Evolutionary conservation across 73 alveolate genomes (phyloP), one percentile per base, ranked within the genome.

Genomic region (Uronychia binucleata): DNA sequence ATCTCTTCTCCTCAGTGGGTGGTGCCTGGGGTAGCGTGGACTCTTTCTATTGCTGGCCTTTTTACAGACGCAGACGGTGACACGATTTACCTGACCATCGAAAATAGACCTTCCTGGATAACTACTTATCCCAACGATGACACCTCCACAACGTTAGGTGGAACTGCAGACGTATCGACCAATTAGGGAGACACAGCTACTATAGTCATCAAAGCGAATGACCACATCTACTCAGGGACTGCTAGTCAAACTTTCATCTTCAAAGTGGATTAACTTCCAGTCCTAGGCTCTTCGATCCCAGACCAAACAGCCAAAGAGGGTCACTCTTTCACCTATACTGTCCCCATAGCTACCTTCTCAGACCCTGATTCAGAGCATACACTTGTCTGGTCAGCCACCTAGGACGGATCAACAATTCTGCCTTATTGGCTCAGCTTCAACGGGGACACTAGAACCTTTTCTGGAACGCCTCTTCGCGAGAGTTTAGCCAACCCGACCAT

Each of bases 231-330:
- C 5, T 46, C 67, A 11, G 19, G n/a, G n/a, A 46, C 67, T 46
- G 58, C 58, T 13, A 13, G 1, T 25, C 27, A 25, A 75, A 28
- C 58, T 5, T 75, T 75, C 27, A 58, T 26, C 27, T 27, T 75
- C 5, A 75, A 58, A 75, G 30, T 75, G 25, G 32, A 75, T 30
- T 26, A 35, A 28, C 8, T 26, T 1, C 81, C 81, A 30, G 81
- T 26, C 28, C 5, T 75, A 5, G 81, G 30, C 58, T 5, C 28
- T 26, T 28, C 57, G 5, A 30, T 75, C 5, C 81, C 46, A 28
- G 81, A 75, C 30, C 27, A 75, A 75, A 30, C 8, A 28, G 81
- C 81, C 1, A 75, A 75, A 32, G 32, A 75, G 32, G 81, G 81
- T 8, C 59, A 28, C 1, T 25, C 32, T 26, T 75, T 26, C 29